Evolutionary conservation across 768 basidiomycete genomes (phyloP), one percentile per base, ranked within the genome.

Genomic region (Serendipita sp.): DNA sequence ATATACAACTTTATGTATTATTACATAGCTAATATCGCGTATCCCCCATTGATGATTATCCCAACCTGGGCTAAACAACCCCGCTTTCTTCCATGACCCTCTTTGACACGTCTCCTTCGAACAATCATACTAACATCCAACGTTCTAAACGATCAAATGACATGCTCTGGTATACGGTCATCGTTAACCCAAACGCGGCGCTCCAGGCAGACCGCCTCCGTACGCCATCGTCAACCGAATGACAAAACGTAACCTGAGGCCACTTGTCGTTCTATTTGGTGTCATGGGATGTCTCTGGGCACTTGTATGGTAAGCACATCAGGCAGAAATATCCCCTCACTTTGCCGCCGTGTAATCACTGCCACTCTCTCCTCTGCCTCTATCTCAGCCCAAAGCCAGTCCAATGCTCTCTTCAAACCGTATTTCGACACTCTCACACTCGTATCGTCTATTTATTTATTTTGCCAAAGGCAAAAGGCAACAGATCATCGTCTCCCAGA

Each of bases 181-280:
- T 40, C 6, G 2, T 40, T 40, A 5, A 40, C 37, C 37, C 5
- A 5, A 40, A 40, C 37, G 13, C 48, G 18, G 31, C 48, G 48
- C 64, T 34, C n/a, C 70, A 84, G 75, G 77, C 64, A 68, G 80
- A 64, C 76, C 81, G 23, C 83, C 83, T 2, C 74, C 81, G 1
- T 86, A 84, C 74, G 77, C 78, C n/a, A 81, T 82, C 70, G 78
- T 81, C 16, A 77, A 76, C 44, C 78, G 80, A 67, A 70, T 82
- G 31, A 87, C 85, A 67, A 74, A 72, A 65, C 74, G 76, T 63
- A 87, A 76, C 70, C 69, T 88, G 65, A 76, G 88, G 29, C 85
- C 87, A 10, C 70, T 84, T n/a, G 79, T 89, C 18, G 65, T 77
- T 23, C 67, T 71, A 64, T 65, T 34, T 45, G 75, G 81, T 76